phyloP scores from a whole-genome alignment of 1,284 basidiomycete species.

The Ustilago hordei region DNA sequence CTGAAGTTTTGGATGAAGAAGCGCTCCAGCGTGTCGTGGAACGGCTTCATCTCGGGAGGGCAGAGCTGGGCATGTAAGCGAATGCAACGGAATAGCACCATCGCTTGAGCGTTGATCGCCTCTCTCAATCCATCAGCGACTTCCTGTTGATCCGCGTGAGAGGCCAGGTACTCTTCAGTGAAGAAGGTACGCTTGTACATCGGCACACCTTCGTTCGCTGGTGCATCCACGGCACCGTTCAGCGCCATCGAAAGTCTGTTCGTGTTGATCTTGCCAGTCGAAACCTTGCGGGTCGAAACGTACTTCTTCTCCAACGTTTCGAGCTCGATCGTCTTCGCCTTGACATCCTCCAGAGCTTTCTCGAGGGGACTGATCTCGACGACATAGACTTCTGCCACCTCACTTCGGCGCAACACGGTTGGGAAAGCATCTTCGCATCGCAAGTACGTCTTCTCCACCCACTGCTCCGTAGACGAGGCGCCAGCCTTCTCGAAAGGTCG shows the following conservation, averaged over 20 bases:
- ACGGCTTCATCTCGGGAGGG: constrained; percentile 85
- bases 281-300: constrained; percentile 80
- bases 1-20: constrained; percentile 89
- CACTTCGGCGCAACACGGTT: constrained; percentile 88
- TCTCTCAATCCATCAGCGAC: constrained; percentile 78
- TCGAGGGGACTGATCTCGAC: constrained; percentile 88
- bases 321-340: constrained; percentile 81
- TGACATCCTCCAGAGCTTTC: constrained; percentile 83
- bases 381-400: constrained; percentile 81
- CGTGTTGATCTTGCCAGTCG: constrained; percentile 75
- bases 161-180: constrained; percentile 76
- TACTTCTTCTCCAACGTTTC: constrained; percentile 79
- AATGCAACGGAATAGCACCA: constrained; percentile 84
- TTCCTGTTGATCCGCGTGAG: constrained; percentile 79
- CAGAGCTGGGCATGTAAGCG: constrained; percentile 85
- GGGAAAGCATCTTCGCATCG: constrained; percentile 85
- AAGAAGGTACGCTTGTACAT: constrained; percentile 76
- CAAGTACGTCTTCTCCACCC: constrained; percentile 80
- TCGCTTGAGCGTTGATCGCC: constrained; percentile 81
- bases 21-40: constrained; percentile 88
- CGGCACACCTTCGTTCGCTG: constrained; percentile 80
- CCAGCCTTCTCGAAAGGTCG: constrained; percentile 69
- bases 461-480: constrained; percentile 70
- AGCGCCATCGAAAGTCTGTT: constrained; percentile 88
- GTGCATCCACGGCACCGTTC: constrained; percentile 87